Base-by-base conservation (phyloP, 2,329 filamentous ascomycete genomes). In the Emmonsiellopsis sp. region DNA sequence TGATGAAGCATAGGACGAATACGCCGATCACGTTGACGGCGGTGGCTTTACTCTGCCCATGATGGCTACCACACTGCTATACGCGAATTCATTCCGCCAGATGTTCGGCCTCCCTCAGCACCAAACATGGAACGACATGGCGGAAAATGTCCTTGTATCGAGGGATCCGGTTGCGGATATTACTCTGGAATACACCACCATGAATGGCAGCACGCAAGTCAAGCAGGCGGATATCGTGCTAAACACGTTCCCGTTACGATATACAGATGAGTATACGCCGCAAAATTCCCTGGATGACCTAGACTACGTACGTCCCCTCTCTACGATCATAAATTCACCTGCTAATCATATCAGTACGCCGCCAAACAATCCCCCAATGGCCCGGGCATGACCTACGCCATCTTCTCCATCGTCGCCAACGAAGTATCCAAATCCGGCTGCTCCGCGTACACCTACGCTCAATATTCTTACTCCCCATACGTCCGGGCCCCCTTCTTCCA, bases 221-320 rank as follows among this genome's bases (percentile, higher is more conserved):
- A 88, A 88, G 64, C 85, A 88, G 64, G 85, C 84, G 1, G 84
- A 87, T 66, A 79, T 87, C 11, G 81, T 87, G 30, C 69, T 88
- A 35, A 76, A 83, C 44, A 84, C 82, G 5, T 86, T 83, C 61
- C 79, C 85, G 2, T 65, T 87, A 1, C 77, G 79, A 53, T 86
- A 80, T 58, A 76, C 77, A 4, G 73, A 79, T 48, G 78, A 80
- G 43, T 78, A 79, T 59, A 78, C 65, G 16, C 75, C 63, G 1
- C 59, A 69, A 34, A 65, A 79, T 59, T 76, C 76, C 11, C 65
- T 80, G 46, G 74, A 71, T 32, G 81, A 87, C 58, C 67, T 87
- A 16, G 81, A 86, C 59, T 87, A 86, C 62, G 75, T 77, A 62
- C 59, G 71, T 67, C 43, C 1, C 40, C 13, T 7, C 54, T 42